Conservation (phyloP, 305 asterid genomes). For the Fraxinus ornus region DNA sequence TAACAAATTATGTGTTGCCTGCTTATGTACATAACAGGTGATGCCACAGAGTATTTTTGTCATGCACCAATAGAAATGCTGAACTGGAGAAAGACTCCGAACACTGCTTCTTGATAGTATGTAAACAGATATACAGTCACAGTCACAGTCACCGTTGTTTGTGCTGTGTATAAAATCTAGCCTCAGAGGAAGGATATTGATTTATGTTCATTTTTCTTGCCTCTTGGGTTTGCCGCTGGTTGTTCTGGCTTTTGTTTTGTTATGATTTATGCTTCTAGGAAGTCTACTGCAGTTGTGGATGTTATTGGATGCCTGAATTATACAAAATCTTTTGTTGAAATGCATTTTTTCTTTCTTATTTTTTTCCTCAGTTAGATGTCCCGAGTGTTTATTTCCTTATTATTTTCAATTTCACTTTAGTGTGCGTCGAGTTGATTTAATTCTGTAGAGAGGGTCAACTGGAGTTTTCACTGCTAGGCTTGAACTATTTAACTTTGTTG, state of each 20-base stretch:
- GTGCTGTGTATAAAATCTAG: neutral
- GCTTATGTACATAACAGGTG: neutral
- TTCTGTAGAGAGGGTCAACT: no score
- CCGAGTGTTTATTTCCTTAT: neutral
- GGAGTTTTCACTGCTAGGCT: no score
- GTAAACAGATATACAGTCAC: neutral
- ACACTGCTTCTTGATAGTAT: neutral
- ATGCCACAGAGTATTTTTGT: neutral
- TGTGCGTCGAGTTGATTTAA: neutral
- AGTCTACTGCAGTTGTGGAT: neutral
- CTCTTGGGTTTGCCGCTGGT: neutral
- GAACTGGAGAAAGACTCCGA: neutral
- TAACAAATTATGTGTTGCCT: neutral
- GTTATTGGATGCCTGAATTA: neutral
- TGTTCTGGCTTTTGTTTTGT: neutral
- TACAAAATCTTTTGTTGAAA: neutral
- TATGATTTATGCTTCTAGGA: neutral
- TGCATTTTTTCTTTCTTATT: no score
- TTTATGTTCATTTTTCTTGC: neutral
- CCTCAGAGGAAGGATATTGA: neutral
- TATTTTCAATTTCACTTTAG: neutral
- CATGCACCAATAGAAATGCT: neutral
- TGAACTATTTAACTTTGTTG: no score
- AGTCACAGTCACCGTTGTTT: neutral
- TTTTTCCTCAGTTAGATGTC: neutral